These are phyloP conservation scores for Candida neerlandica DNA, from an alignment of 1,139 yeast species.

Conservation along the genomic window DNA sequence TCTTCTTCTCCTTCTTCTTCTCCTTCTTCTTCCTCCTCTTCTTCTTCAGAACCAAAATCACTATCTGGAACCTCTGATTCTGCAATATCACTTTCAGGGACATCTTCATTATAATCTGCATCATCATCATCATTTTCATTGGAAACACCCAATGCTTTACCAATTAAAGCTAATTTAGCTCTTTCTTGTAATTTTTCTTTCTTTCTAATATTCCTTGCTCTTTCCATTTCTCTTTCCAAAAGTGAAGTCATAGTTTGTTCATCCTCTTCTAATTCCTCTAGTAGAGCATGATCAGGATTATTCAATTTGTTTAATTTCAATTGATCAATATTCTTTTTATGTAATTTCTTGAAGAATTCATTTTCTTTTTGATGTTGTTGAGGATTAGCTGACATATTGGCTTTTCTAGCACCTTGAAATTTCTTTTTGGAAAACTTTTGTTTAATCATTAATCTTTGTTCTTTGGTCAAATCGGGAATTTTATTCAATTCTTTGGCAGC, in stretches of 20 bases:
- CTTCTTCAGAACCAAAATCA: conserved; percentile 20
- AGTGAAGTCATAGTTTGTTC: conserved; percentile 51
- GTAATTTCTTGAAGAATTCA: conserved; percentile 29
- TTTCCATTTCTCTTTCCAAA: conserved; percentile 63
- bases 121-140: conserved; percentile 13
- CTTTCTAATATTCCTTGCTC: conserved; percentile 52
- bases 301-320: conserved; percentile 26
- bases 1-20: conserved; percentile 18
- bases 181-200: conserved; percentile 48
- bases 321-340: conserved; percentile 40
- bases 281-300: conserved; percentile 33
- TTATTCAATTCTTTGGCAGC: conserved; percentile 17
- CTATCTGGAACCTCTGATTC: conserved; percentile 21
- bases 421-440: conserved; percentile 35
- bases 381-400: conserved; percentile 4
- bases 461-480: conserved; percentile 42
- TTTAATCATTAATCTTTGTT: conserved; percentile 34
- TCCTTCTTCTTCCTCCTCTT: conserved; percentile 22
- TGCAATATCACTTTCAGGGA: conserved; percentile 25
- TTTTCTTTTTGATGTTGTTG: conserved; percentile 8
- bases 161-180: conserved; percentile 36
- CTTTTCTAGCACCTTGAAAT: conserved; percentile 9
- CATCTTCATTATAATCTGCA: conserved; percentile 21
- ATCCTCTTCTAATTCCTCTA: conserved; percentile 42
- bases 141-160: conserved; percentile 21